Conservation (phyloP, 73 alveolate species). For the Stentor coeruleus region DNA sequence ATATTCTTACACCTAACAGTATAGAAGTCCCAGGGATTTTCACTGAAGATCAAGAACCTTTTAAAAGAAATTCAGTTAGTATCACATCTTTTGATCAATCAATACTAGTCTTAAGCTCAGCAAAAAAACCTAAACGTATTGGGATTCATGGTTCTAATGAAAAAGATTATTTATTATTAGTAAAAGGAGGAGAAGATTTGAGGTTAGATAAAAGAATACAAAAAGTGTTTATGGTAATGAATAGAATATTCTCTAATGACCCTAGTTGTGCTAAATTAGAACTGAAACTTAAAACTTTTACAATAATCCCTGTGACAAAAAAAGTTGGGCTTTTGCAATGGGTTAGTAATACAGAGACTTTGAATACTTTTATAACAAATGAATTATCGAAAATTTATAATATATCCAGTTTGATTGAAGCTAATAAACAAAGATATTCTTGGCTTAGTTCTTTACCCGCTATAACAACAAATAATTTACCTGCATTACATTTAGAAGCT, state of each 20-base stretch:
- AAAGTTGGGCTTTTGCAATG: slow-evolving; percentile 94
- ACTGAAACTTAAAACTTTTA: slow-evolving; percentile 79
- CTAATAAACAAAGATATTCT: slow-evolving; percentile 11
- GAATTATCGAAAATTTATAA: slow-evolving; percentile 71
- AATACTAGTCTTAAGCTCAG: slow-evolving; percentile 83
- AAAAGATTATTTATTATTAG: slow-evolving; percentile 85
- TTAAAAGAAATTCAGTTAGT: slow-evolving; percentile 65
- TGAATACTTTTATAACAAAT: slow-evolving; percentile 76
- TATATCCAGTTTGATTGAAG: slow-evolving; percentile 51
- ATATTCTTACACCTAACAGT: slow-evolving; percentile 60
- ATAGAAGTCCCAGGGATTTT: slow-evolving; percentile 87
- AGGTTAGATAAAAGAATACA: slow-evolving; percentile 96
- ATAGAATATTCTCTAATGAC: slow-evolving; percentile 75
- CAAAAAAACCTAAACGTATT: slow-evolving; percentile 92
- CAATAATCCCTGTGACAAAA: slow-evolving; percentile 94
- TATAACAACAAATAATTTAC: slow-evolving; percentile 48
- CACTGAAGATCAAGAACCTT: slow-evolving; percentile 69
- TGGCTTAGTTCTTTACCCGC: slow-evolving; percentile 46
- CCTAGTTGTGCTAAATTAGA: slow-evolving; percentile 77
- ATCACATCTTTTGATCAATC: slow-evolving; percentile 84
- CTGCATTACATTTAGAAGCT: slow-evolving; percentile 61
- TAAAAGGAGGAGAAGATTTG: slow-evolving; percentile 98
- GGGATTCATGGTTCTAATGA: slow-evolving; percentile 95
- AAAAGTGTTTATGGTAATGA: slow-evolving; percentile 90
- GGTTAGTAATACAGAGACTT: slow-evolving; percentile 94